Percentiles rank a stretch among this genome's conserved stretches.
Conservation (phyloP, 257 asterid species). For the Thymus quinquecostatus region DNA sequence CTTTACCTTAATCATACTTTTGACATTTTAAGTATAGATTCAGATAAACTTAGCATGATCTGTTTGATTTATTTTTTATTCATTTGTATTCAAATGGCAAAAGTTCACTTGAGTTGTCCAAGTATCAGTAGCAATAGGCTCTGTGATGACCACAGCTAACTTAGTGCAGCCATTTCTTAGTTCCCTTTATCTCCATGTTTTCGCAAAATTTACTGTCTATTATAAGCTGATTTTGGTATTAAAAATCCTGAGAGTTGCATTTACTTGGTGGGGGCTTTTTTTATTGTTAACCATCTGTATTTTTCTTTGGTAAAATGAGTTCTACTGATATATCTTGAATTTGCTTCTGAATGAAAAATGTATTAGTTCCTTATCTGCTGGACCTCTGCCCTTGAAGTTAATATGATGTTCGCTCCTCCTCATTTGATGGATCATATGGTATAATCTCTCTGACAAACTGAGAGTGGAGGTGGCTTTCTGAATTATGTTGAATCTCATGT, state of each 20-base stretch:
- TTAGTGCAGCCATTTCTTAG: constrained; percentile 9
- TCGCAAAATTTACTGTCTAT: neutral
- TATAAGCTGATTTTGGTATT: neutral
- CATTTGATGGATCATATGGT: neutral
- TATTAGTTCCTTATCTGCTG: constrained; percentile 16
- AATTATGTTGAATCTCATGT: neutral
- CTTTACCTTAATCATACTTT: neutral
- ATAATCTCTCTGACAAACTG: neutral
- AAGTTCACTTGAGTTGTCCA: neutral
- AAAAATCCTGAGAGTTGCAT: too few relatives aligned
- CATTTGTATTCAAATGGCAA: neutral
- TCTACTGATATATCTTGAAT: constrained; percentile 17
- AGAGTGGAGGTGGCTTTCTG: constrained; percentile 1
- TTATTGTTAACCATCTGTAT: neutral
- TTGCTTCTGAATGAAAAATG: constrained; percentile 5
- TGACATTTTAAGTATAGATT: neutral
- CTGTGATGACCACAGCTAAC: neutral
- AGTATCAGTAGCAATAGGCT: neutral
- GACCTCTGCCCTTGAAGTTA: constrained; percentile 10
- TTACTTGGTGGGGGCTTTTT: neutral
- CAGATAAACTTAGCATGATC: neutral
- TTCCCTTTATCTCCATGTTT: neutral
- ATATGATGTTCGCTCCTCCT: constrained; percentile 17
- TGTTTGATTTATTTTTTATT: neutral
- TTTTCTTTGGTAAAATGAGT: neutral